phyloP scores from a whole-genome alignment of 192 early-diverging fungal species.

The Borealophlyctis nickersoniae region DNA sequence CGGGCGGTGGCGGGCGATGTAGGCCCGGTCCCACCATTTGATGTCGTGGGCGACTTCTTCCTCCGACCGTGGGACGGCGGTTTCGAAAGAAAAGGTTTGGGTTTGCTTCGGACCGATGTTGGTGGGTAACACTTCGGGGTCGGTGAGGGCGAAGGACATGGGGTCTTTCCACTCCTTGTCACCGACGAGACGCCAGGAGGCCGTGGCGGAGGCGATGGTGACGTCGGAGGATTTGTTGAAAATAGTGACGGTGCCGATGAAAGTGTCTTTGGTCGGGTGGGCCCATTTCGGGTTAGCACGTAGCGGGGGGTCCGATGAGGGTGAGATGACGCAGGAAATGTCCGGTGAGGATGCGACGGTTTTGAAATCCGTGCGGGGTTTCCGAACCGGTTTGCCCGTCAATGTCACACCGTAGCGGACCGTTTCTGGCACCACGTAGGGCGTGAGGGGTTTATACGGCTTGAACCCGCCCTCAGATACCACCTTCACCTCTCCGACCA shows the following conservation, averaged over 20 bases:
- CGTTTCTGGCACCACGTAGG: slow-evolving; percentile 37
- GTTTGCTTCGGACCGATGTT: slow-evolving; percentile 36
- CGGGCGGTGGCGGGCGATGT: slow-evolving; percentile 41
- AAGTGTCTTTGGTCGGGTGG: slow-evolving; percentile 35
- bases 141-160: slow-evolving; percentile 18
- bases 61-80: slow-evolving; percentile 31
- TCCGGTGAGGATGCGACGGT: neutral
- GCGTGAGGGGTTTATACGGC: slow-evolving; percentile 34
- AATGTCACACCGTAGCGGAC: slow-evolving; percentile 28
- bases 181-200: slow-evolving; percentile 44
- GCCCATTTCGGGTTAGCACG: slow-evolving; percentile 37
- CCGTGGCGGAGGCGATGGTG: slow-evolving; percentile 34
- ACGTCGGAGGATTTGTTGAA: slow-evolving; percentile 34
- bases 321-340: slow-evolving; percentile 21
- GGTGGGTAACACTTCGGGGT: slow-evolving; percentile 28
- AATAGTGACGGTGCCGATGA: slow-evolving; percentile 38
- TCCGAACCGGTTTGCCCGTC: slow-evolving; percentile 23
- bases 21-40: slow-evolving; percentile 41
- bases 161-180: slow-evolving; percentile 36
- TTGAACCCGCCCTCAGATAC: slow-evolving; percentile 32
- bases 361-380: slow-evolving; percentile 33
- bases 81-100: slow-evolving; percentile 29
- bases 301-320: slow-evolving; percentile 30
- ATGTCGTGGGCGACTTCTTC: slow-evolving; percentile 25
- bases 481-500: slow-evolving; percentile 22